These are phyloP conservation scores for Candida krabiensis DNA, from an alignment of 805 yeast genomes.

Conservation along the genomic window DNA sequence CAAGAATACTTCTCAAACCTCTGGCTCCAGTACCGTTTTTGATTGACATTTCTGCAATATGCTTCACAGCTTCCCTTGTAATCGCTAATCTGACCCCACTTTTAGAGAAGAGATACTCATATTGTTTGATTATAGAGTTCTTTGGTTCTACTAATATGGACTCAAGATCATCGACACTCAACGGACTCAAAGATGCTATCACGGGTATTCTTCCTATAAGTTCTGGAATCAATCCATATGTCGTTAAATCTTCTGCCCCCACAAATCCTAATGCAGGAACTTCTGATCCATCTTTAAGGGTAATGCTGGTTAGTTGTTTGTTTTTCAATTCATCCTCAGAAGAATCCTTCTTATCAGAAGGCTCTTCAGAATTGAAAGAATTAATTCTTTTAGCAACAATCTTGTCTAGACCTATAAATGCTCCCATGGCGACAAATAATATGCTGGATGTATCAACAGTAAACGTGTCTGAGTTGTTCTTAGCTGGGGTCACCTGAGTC, in stretches of 20 bases:
- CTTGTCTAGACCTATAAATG: constrained; percentile 58
- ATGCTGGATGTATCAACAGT: constrained; percentile 56
- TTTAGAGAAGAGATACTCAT: constrained; percentile 51
- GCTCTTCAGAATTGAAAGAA: constrained; percentile 23
- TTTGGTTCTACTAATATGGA: constrained; percentile 55
- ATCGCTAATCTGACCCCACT: constrained; percentile 51
- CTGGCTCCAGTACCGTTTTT: constrained; percentile 62
- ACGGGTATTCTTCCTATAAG: constrained; percentile 59
- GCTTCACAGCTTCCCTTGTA: constrained; percentile 47
- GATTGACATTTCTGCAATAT: constrained; percentile 48
- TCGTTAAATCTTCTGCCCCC: constrained; percentile 49
- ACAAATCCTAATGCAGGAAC: constrained; percentile 45
- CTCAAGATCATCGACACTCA: constrained; percentile 44
- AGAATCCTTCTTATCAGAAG: constrained; percentile 5
- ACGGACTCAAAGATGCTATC: constrained; percentile 47
- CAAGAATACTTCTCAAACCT: constrained; percentile 57
- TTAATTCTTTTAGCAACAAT: constrained; percentile 43
- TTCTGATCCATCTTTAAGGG: constrained; percentile 36
- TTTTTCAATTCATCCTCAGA: constrained; percentile 8
- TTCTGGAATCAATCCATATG: constrained; percentile 60
- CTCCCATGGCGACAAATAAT: constrained; percentile 59
- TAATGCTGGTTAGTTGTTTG: constrained; percentile 35
- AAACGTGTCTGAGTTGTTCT: constrained; percentile 36
- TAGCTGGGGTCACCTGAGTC: constrained; percentile 11
- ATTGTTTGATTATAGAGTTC: constrained; percentile 54